Base-by-base conservation (phyloP, 306 rosid genomes). In the Vigna angularis region DNA sequence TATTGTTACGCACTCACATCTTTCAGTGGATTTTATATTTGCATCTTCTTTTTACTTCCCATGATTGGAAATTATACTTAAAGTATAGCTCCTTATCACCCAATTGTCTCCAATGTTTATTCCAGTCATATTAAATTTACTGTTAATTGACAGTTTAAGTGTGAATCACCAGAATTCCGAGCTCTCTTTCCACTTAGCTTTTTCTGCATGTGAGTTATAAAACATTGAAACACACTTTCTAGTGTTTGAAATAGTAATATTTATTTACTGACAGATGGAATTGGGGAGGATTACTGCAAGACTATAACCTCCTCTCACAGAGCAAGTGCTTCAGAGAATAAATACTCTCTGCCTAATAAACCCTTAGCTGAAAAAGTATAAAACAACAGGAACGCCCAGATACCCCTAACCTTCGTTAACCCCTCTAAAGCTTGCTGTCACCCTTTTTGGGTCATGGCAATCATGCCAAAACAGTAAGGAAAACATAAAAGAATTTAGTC, bases 61-160 rank as follows among this genome's bases (percentile, higher is more conserved):
- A 14, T 30, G 66, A 14, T 15, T 61, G 32, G 44, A 30, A 61
- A 28, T 61, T 61, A 61, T 30, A 61, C 2, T 61, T 18, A 30
- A 30, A 7, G 2, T 61, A 30, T 61, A 12, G 17, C 18, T 61
- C 66, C 20, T 59, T 59, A 59, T 67, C 65, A 65, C 52, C 42
- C 67, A 17, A 66, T 53, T 62, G 30, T 10, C 63, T 69, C 62
- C n/a, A 22, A 15, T 78, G 22, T 72, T 53, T 13, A 30, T 53
- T 72, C 30, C 20, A 12, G 20, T 72, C 2, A 36, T 72, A 34
- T 18, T 13, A 11, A 34, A 18, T 47, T 70, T 49, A 49, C 64
- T 32, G 28, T 38, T 36, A 53, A 48, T 62, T 47, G 79, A 74
- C 59, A 13, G 56, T n/a, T 7, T 75, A 15, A 20, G 15, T 65